Conservation (phyloP, 805 yeast genomes). For the Candida hispaniensis region DNA sequence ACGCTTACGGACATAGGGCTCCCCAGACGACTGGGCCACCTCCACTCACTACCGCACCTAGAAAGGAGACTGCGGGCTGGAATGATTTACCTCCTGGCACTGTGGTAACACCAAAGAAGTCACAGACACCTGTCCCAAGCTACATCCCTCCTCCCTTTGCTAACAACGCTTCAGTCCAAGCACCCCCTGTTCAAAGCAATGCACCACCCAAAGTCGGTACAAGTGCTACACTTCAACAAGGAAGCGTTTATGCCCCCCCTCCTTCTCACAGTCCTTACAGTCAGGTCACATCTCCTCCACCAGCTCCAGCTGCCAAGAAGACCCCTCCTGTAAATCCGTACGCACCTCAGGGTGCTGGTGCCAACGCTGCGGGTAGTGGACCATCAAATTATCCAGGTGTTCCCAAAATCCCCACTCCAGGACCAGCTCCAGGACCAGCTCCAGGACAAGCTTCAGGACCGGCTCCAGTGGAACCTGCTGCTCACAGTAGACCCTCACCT, state of each 20-base stretch:
- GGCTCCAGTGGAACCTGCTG: conserved; percentile 18
- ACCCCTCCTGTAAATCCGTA: conserved; percentile 17
- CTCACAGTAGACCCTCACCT: conserved; percentile 25
- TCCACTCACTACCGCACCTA: conserved; percentile 24
- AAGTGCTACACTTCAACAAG: conserved; percentile 8
- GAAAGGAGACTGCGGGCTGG: conserved; percentile 25
- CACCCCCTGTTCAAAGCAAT: conserved; percentile 25
- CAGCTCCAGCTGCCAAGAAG: conserved; percentile 22
- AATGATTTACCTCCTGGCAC: conserved; percentile 25
- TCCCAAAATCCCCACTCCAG: conserved; percentile 18
- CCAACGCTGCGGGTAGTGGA: conserved; percentile 21
- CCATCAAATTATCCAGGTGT: conserved; percentile 7
- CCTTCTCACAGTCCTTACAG: conserved; percentile 8
- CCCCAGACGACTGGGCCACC: conserved; percentile 20
- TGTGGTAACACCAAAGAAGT: conserved; percentile 13
- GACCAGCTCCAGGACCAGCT: conserved; percentile 43
- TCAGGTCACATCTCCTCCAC: conserved; percentile 10
- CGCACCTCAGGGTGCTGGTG: conserved; percentile 26
- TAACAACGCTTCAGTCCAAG: conserved; percentile 19
- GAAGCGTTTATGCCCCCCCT: conserved; percentile 12
- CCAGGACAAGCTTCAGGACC: conserved; percentile 31
- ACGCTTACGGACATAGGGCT: conserved; percentile 17
- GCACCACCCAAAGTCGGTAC: conserved; percentile 9
- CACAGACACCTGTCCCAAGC: conserved; percentile 17
- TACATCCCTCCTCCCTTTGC: conserved; percentile 19